Evolutionary conservation across 2,329 filamentous ascomycete species (phyloP).

Genomic region (Macrophomina phaseolina): DNA sequence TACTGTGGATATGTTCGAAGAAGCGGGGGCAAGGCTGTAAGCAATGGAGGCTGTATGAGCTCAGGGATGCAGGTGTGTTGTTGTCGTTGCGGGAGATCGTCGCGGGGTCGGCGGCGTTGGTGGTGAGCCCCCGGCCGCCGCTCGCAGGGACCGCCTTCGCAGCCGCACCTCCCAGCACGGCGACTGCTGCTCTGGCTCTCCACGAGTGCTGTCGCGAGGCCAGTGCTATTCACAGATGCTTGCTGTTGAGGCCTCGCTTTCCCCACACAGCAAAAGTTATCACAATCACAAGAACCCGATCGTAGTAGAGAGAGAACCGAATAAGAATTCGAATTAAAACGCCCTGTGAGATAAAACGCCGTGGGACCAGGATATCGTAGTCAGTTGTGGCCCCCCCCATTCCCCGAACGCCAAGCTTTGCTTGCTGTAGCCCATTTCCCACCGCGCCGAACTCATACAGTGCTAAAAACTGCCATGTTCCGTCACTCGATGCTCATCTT

Average conservation of each 20-base stretch:
- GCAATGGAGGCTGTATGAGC: slow-evolving; percentile 4
- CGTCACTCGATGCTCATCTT: slow-evolving; percentile 96
- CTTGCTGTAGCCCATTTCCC: neutral
- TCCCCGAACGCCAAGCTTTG: slow-evolving; percentile 9
- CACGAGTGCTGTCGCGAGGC: neutral
- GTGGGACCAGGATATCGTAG: slow-evolving; percentile 16
- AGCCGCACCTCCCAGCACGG: no score
- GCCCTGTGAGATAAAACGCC: neutral
- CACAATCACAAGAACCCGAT: neutral
- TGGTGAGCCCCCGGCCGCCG: slow-evolving; percentile 28
- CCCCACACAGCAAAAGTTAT: no score
- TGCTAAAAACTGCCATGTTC: neutral
- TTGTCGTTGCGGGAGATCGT: slow-evolving; percentile 32
- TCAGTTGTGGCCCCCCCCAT: neutral
- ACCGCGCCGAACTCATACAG: slow-evolving; percentile 8
- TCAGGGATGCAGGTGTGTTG: slow-evolving; percentile 25
- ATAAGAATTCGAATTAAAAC: neutral
- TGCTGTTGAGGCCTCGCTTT: no score
- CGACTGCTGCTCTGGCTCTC: no score
- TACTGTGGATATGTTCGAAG: slow-evolving; percentile 22
- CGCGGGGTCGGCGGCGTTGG: slow-evolving; percentile 34
- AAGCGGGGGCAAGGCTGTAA: neutral
- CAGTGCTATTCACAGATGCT: no score
- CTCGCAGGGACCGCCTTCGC: neutral
- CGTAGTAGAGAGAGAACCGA: neutral